A percentile compares a stretch with the other conserved stretches of the same genome.
Conservation (phyloP, 345 rosid genomes). For the Sonneratia caseolaris region DNA sequence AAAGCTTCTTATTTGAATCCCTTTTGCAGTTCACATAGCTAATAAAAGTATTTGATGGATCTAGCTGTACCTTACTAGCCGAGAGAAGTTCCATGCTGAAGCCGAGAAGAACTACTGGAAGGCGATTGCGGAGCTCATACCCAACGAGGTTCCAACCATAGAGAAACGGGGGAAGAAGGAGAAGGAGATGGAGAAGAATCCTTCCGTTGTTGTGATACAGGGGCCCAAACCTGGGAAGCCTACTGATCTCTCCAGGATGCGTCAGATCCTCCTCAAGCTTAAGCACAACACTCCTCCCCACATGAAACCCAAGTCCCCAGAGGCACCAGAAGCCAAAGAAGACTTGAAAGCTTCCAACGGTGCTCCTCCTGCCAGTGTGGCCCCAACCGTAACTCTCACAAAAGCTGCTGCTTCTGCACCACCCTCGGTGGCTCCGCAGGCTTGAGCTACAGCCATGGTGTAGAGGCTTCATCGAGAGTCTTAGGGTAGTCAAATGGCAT, state of each 20-base stretch:
- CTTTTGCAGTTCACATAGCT: background rate
- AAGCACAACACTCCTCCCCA: constrained; percentile 72
- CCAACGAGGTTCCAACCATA: constrained; percentile 55
- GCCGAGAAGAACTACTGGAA: constrained; percentile 67
- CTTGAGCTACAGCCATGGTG: too few relatives aligned
- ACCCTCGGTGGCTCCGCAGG: background rate
- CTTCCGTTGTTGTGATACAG: constrained; percentile 49
- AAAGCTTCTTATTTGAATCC: background rate
- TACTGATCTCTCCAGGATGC: constrained; percentile 76
- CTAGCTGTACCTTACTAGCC: constrained; percentile 51
- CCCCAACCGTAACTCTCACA: constrained; percentile 6
- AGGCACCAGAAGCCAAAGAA: constrained; percentile 22
- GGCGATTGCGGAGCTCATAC: constrained; percentile 65
- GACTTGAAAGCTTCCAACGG: constrained; percentile 4
- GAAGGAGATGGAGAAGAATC: constrained; percentile 29
- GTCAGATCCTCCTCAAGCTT: constrained; percentile 60
- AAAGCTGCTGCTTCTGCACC: constrained; percentile 6
- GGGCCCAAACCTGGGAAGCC: constrained; percentile 95
- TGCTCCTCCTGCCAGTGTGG: constrained; percentile 8
- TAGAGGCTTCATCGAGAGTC: constrained; percentile 14
- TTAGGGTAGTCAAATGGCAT: constrained; percentile 4
- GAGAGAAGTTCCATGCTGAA: constrained; percentile 65
- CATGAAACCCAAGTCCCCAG: constrained; percentile 56
- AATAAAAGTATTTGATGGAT: background rate
- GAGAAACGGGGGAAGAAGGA: constrained; percentile 75